phyloP scores from a whole-genome alignment of 2,329 filamentous ascomycete genomes.

The Ceratocystis cacaofunesta region DNA sequence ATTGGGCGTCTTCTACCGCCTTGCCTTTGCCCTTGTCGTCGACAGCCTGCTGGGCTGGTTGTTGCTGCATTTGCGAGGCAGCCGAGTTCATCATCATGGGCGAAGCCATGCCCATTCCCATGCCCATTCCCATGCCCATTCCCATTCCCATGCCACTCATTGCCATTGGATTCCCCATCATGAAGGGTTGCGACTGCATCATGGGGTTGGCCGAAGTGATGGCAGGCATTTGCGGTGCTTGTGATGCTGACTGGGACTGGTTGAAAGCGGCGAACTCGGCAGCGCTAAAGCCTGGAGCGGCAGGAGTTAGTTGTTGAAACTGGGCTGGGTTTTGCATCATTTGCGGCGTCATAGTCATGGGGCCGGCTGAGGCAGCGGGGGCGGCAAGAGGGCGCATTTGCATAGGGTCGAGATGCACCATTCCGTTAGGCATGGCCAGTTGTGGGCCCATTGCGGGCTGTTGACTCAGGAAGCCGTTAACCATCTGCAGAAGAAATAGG shows the following conservation, averaged over 20 bases:
- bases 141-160: constrained; percentile 36
- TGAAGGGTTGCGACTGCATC: constrained; percentile 20
- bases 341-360: constrained; percentile 34
- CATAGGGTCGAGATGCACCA: constrained; percentile 34
- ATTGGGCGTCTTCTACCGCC: constrained; percentile 82
- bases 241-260: constrained; percentile 42
- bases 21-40: constrained; percentile 72
- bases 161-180: constrained; percentile 41
- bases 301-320: constrained; percentile 25
- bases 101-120: constrained; percentile 37
- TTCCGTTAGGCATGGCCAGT: constrained; percentile 36
- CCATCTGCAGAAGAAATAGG: constrained; percentile 45
- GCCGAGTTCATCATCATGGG: constrained; percentile 41
- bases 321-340: constrained; percentile 27
- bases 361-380: constrained; percentile 27
- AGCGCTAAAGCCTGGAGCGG: constrained; percentile 51
- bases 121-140: constrained; percentile 24
- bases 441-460: constrained; percentile 44
- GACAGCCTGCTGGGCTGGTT: constrained; percentile 32
- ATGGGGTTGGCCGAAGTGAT: constrained; percentile 20
- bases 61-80: constrained; percentile 14
- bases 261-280: constrained; percentile 83
- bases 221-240: constrained; percentile 46
- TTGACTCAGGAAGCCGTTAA: constrained; percentile 85
- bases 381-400: constrained; percentile 22